Base-by-base conservation (phyloP, 2,329 filamentous ascomycete species). In the Talaromyces sp. region DNA sequence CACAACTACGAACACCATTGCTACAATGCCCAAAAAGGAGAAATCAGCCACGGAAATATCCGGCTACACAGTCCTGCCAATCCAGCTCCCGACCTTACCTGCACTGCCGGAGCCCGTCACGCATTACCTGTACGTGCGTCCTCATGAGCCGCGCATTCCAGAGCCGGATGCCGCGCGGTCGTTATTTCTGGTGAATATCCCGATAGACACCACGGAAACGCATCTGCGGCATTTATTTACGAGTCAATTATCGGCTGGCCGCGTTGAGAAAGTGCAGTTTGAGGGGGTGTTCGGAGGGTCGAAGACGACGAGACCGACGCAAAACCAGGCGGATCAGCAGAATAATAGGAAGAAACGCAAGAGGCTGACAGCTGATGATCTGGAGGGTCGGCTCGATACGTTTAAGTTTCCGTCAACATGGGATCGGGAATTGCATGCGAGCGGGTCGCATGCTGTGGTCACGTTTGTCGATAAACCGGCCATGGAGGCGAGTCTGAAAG, bases 121-220 rank as follows among this genome's bases (percentile, higher is more conserved):
- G 56, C 95, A 98, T 78, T 91, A 93, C 76, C 81, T 98, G 69
- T 96, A 96, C 78, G 78, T 98, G 60, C 91, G 91, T 66, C 86
- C 86, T 60, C 93, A 98, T 76, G 83, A 88, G 53, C 92, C 93
- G 63, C 91, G 89, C 77, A 83, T 90, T 47, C 86, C 90, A 15
- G 89, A 89, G 8, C 81, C 84, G 59, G 84, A 90, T 74, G 89
- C 93, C 68, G 80, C 85, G 17, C 88, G 93, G 68, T 92, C 90
- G 64, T 82, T 99, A 19, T 99, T 96, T 76, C 73, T 96, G n/a
- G 90, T 93, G 65, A 98, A 99, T 70, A 79, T 96, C 0, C 95
- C 95, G 7, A 82, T 89, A 65, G 93, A 97, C 72, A 88, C 91
- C 62, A 96, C 91, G 4, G 88, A 91, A 61, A 75, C 81, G 1